A percentile compares a stretch with the other conserved stretches of the same genome.
Evolutionary conservation across 2,329 filamentous ascomycete species (phyloP).

Genomic region (Fusarium denticulatum): DNA sequence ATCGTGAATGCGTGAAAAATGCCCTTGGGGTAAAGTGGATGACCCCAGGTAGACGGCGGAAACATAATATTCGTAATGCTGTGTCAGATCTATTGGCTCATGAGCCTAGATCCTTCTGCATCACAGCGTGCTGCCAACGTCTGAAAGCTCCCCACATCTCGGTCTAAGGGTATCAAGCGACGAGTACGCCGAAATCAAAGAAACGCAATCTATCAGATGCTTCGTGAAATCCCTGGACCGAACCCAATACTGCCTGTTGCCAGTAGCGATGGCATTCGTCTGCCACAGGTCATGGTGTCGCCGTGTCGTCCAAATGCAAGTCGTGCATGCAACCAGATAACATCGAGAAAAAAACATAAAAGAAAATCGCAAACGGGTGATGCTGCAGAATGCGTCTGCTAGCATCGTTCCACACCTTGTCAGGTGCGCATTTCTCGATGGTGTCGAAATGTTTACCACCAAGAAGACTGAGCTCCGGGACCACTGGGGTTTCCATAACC

Average conservation of each 20-base stretch:
- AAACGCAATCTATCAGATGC: slow-evolving; percentile 58
- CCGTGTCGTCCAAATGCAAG: slow-evolving; percentile 51
- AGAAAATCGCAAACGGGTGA: slow-evolving; percentile 39
- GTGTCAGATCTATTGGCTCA: slow-evolving; percentile 46
- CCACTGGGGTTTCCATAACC: slow-evolving; percentile 76
- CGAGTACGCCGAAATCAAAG: slow-evolving; percentile 55
- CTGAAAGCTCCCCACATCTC: slow-evolving; percentile 53
- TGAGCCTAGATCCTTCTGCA: slow-evolving; percentile 46
- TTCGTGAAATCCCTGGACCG: slow-evolving; percentile 52
- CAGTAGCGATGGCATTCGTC: slow-evolving; percentile 48
- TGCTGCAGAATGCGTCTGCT: slow-evolving; percentile 26
- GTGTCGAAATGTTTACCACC: slow-evolving; percentile 66
- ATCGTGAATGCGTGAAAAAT: slow-evolving; percentile 55
- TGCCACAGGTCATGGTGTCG: slow-evolving; percentile 54
- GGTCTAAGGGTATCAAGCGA: slow-evolving; percentile 59
- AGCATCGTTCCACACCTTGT: slow-evolving; percentile 35
- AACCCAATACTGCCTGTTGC: slow-evolving; percentile 51
- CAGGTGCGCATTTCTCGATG: slow-evolving; percentile 12
- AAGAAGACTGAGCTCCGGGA: slow-evolving; percentile 71
- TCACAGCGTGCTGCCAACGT: slow-evolving; percentile 52
- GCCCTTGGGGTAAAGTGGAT: slow-evolving; percentile 46
- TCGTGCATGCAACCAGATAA: slow-evolving; percentile 46
- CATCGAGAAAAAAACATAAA: slow-evolving; percentile 40
- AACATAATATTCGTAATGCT: slow-evolving; percentile 51
- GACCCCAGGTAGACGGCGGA: slow-evolving; percentile 52